Conservation (phyloP, 768 basidiomycete genomes). For the Lactifluus rugatus region DNA sequence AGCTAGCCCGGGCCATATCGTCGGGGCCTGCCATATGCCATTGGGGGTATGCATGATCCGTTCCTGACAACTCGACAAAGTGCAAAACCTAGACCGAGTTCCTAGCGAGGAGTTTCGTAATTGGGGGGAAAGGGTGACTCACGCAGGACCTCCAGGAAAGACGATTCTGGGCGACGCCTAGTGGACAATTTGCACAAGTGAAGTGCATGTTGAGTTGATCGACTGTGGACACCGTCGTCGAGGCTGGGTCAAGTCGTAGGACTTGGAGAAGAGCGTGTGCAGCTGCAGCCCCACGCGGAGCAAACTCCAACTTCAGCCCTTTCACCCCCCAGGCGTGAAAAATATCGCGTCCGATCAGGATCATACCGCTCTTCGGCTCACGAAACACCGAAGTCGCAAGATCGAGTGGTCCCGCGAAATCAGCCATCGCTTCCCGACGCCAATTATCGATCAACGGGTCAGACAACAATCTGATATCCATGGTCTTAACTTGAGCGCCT, state of each 20-base stretch:
- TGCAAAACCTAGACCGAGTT: constrained; percentile 4
- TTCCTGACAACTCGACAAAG: background rate
- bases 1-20: background rate
- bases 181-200: constrained; percentile 2
- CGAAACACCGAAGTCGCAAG: constrained; percentile 13
- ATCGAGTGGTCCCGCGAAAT: constrained; percentile 13
- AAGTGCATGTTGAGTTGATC: constrained; percentile 1
- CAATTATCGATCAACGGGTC: constrained; percentile 1
- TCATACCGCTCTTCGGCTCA: background rate
- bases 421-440: background rate
- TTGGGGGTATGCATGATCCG: background rate
- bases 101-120: background rate
- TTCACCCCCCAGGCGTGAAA: constrained; percentile 15
- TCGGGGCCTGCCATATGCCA: background rate
- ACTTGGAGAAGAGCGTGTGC: background rate
- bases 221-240: background rate
- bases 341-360: constrained; percentile 14
- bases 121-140: background rate
- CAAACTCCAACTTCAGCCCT: background rate
- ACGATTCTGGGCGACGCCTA: background rate
- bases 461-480: constrained; percentile 5
- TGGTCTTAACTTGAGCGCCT: background rate
- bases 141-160: constrained; percentile 10
- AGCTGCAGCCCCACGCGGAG: constrained; percentile 5
- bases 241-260: background rate